A percentile compares a stretch with the other conserved stretches of the same genome.
These are phyloP conservation scores for Podaxis sp. DNA, from an alignment of 768 basidiomycete species.

Conservation along the genomic window DNA sequence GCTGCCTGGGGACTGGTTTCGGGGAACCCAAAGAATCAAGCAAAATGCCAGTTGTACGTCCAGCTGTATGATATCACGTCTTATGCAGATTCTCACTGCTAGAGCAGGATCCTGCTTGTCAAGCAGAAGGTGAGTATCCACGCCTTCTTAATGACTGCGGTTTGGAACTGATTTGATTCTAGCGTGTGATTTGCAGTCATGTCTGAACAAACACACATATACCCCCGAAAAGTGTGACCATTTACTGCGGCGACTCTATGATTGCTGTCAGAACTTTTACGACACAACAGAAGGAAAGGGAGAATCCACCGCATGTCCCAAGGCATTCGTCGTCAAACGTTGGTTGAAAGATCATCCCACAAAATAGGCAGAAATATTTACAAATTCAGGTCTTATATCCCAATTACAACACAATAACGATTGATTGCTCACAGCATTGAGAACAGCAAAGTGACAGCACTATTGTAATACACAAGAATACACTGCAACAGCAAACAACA, in stretches of 20 bases:
- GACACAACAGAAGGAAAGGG: slow-evolving; percentile 34
- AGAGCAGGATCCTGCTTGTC: slow-evolving; percentile 25
- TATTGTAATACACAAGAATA: neutral
- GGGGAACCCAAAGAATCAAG: neutral
- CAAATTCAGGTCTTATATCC: neutral
- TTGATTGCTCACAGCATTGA: neutral
- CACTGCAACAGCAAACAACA: neutral
- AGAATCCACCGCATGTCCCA: slow-evolving; percentile 65
- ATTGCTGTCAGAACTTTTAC: slow-evolving; percentile 64
- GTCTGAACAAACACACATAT: slow-evolving; percentile 65
- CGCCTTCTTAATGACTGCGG: neutral
- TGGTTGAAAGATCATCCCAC: slow-evolving; percentile 59
- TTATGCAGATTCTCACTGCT: slow-evolving; percentile 18
- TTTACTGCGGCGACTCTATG: slow-evolving; percentile 52
- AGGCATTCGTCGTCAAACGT: slow-evolving; percentile 46
- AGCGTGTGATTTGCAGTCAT: slow-evolving; percentile 68
- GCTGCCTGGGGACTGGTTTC: neutral
- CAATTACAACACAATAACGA: neutral
- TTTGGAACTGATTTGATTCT: neutral
- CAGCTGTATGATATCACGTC: neutral
- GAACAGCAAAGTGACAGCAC: neutral
- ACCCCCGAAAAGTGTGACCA: slow-evolving; percentile 59
- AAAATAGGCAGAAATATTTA: slow-evolving; percentile 1
- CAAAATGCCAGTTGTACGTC: neutral
- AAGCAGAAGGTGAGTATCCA: slow-evolving; percentile 26